phyloP scores from a whole-genome alignment of 441 rosid genomes.

The Erysimum pusillum region DNA sequence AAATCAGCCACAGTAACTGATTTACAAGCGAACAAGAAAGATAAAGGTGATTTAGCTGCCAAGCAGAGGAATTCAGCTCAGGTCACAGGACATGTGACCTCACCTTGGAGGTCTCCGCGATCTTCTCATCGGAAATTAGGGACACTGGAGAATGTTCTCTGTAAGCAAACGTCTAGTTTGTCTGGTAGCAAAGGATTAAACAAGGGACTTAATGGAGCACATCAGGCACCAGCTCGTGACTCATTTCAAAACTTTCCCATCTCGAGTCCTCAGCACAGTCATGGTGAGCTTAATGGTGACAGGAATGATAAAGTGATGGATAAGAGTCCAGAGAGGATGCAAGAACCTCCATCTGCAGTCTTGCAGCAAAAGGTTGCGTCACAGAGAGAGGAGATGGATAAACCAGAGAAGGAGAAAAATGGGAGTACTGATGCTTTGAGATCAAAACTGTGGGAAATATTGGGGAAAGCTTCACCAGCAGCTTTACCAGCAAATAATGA shows the following conservation, averaged over 20 bases:
- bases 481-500: constrained; percentile 70
- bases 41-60: constrained; percentile 45
- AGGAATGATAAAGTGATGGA: constrained; percentile 40
- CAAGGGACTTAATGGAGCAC: constrained; percentile 50
- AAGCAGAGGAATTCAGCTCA: constrained; percentile 50
- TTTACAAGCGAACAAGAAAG: constrained; percentile 47
- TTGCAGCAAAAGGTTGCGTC: constrained; percentile 48
- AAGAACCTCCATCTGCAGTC: constrained; percentile 59
- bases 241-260: constrained; percentile 31
- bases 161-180: constrained; percentile 48
- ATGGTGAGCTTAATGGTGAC: constrained; percentile 43
- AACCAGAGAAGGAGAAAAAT: constrained; percentile 49
- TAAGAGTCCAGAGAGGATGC: constrained; percentile 52
- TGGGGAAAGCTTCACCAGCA: constrained; percentile 73
- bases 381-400: constrained; percentile 51
- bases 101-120: constrained; percentile 71
- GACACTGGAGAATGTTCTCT: constrained; percentile 49
- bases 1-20: constrained; percentile 48
- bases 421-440: constrained; percentile 70
- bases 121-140: constrained; percentile 49
- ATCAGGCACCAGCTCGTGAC: constrained; percentile 49
- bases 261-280: constrained; percentile 52
- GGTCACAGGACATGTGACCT: constrained; percentile 48
- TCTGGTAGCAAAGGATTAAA: constrained; percentile 46
- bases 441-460: constrained; percentile 80